phyloP scores from a whole-genome alignment of 148 eudicot genomes.

The Arctostaphylos glauca region DNA sequence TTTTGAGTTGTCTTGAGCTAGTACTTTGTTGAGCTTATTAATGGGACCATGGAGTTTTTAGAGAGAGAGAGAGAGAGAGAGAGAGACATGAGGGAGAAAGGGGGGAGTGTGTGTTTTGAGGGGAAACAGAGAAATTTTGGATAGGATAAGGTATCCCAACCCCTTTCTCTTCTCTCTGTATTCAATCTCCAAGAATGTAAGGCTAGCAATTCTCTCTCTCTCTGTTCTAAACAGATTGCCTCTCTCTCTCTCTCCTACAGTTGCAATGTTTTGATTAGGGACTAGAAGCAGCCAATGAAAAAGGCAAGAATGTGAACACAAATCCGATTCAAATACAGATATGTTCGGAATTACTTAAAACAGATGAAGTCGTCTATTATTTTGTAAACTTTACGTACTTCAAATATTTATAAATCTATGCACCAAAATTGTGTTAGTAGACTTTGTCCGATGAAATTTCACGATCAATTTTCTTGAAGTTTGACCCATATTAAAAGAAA shows the following conservation, averaged over 20 bases:
- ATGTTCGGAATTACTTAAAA: too few relatives aligned
- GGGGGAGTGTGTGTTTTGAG: conserved; percentile 6
- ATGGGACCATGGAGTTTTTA: too few relatives aligned
- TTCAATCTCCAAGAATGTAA: conserved; percentile 22
- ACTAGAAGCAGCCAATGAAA: neutral
- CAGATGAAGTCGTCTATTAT: too few relatives aligned
- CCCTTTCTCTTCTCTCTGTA: neutral
- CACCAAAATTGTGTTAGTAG: too few relatives aligned
- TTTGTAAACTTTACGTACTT: too few relatives aligned
- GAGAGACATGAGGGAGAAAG: conserved; percentile 12
- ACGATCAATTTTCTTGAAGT: too few relatives aligned
- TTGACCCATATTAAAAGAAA: too few relatives aligned
- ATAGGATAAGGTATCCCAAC: conserved; percentile 36
- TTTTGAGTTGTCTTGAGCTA: neutral
- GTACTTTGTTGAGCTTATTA: conserved; percentile 7
- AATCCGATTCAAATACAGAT: too few relatives aligned
- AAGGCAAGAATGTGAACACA: too few relatives aligned
- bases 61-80: neutral
- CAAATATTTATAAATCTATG: too few relatives aligned
- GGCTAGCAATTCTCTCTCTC: conserved; percentile 20
- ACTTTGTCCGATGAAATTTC: too few relatives aligned
- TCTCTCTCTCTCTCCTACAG: conserved; percentile 3
- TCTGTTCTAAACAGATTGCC: conserved; percentile 2
- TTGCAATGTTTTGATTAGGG: neutral
- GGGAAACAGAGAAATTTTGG: conserved; percentile 14